These are phyloP conservation scores for Phyllosticta capitalensis DNA, from an alignment of 2,329 filamentous ascomycete genomes.

Conservation along the genomic window DNA sequence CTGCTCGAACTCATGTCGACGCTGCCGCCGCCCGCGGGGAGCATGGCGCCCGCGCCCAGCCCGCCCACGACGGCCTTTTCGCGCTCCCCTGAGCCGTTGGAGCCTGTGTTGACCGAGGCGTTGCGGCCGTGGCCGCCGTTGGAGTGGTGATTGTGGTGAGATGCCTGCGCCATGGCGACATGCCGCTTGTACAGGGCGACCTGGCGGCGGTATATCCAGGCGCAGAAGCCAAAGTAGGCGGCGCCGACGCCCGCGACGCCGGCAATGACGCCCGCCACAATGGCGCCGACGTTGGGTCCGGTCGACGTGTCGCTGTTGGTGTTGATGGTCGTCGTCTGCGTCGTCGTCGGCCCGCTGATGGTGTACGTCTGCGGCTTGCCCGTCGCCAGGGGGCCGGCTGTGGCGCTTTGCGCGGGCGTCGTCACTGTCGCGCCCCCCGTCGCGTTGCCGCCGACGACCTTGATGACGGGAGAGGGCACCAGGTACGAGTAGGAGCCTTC, in stretches of 20 bases:
- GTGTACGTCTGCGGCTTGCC: slow-evolving; percentile 62
- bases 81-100: background rate
- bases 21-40: slow-evolving; percentile 11
- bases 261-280: slow-evolving; percentile 52
- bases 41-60: background rate
- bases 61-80: background rate
- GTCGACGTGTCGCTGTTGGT: slow-evolving; percentile 12
- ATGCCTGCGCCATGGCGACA: slow-evolving; percentile 54
- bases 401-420: slow-evolving; percentile 52
- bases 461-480: slow-evolving; percentile 55
- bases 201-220: slow-evolving; percentile 64
- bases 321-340: slow-evolving; percentile 20
- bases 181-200: slow-evolving; percentile 61
- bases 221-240: slow-evolving; percentile 59
- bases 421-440: slow-evolving; percentile 62
- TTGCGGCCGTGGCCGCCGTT: slow-evolving; percentile 24
- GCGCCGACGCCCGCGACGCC: slow-evolving; percentile 54
- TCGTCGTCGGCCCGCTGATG: slow-evolving; percentile 36
- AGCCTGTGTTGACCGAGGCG: slow-evolving; percentile 13
- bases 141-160: no score
- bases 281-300: slow-evolving; percentile 44
- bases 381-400: slow-evolving; percentile 60
- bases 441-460: slow-evolving; percentile 57
- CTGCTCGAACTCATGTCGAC: background rate
- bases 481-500: slow-evolving; percentile 55